Conservation (phyloP, 805 yeast species). For the Candida suzukii region DNA sequence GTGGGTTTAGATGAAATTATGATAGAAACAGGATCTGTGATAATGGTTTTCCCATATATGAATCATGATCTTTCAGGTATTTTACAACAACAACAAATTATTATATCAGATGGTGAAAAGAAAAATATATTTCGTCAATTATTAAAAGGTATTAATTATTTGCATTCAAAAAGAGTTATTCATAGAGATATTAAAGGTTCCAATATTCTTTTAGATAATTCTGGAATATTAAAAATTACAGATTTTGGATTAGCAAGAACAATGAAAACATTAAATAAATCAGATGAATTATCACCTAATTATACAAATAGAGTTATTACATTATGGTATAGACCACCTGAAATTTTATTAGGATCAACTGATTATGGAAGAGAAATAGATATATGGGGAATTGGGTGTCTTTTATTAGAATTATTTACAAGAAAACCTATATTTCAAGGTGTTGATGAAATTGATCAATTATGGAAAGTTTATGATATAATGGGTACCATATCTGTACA, state of each 20-base stretch:
- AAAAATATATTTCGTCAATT: constrained; percentile 63
- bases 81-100: constrained; percentile 65
- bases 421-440: constrained; percentile 81
- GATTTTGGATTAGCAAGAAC: constrained; percentile 80
- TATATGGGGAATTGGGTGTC: constrained; percentile 95
- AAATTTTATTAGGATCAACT: constrained; percentile 82
- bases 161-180: constrained; percentile 61
- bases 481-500: constrained; percentile 80
- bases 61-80: constrained; percentile 91
- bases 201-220: constrained; percentile 56
- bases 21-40: constrained; percentile 69
- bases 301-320: constrained; percentile 95
- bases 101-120: constrained; percentile 53
- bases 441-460: constrained; percentile 78
- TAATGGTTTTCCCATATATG: constrained; percentile 90
- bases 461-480: constrained; percentile 65
- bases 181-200: constrained; percentile 84
- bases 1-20: constrained; percentile 83
- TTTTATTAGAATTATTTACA: constrained; percentile 74
- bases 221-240: constrained; percentile 63
- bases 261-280: constrained; percentile 48
- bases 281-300: constrained; percentile 56
- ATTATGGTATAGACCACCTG: constrained; percentile 97
- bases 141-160: constrained; percentile 59
- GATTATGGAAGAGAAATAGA: constrained; percentile 88